Percentiles rank a stretch among this genome's conserved stretches.
These are phyloP conservation scores for Sporothrix curviconia DNA, from an alignment of 2,329 filamentous ascomycete species.

Conservation along the genomic window DNA sequence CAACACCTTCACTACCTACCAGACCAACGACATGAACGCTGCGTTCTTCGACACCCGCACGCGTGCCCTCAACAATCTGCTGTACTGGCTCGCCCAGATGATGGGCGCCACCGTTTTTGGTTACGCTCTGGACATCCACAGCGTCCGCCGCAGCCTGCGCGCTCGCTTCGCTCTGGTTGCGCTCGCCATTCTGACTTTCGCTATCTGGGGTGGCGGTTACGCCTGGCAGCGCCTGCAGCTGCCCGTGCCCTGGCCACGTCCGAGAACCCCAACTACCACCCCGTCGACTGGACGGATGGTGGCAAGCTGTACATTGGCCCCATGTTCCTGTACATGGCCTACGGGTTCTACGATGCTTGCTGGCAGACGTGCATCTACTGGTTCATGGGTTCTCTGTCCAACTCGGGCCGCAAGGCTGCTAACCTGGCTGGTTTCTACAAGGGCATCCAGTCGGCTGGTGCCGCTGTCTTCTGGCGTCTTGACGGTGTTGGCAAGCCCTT, in stretches of 20 bases:
- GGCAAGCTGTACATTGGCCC: constrained; percentile 60
- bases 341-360: constrained; percentile 79
- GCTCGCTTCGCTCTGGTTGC: constrained; percentile 57
- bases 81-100: constrained; percentile 79
- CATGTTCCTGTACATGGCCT: constrained; percentile 87
- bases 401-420: constrained; percentile 85
- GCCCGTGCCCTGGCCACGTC: constrained; percentile 35
- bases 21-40: constrained; percentile 61
- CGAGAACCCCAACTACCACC: constrained; percentile 19
- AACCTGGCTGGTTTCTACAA: constrained; percentile 62
- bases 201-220: constrained; percentile 77
- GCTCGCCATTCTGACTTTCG: constrained; percentile 65
- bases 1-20: constrained; percentile 79
- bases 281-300: constrained; percentile 58
- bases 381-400: constrained; percentile 91
- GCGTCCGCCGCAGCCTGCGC: constrained; percentile 56
- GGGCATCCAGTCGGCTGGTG: constrained; percentile 75
- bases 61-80: constrained; percentile 63
- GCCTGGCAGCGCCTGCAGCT: constrained; percentile 63
- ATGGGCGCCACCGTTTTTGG: constrained; percentile 69
- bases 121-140: constrained; percentile 57
- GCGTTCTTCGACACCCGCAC: constrained; percentile 68
- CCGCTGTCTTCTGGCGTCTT: constrained; percentile 67
- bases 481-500: constrained; percentile 58
- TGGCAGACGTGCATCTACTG: constrained; percentile 93